Evolutionary conservation across 306 rosid genomes (phyloP).

Genomic region (Lathyrus tuberosus): DNA sequence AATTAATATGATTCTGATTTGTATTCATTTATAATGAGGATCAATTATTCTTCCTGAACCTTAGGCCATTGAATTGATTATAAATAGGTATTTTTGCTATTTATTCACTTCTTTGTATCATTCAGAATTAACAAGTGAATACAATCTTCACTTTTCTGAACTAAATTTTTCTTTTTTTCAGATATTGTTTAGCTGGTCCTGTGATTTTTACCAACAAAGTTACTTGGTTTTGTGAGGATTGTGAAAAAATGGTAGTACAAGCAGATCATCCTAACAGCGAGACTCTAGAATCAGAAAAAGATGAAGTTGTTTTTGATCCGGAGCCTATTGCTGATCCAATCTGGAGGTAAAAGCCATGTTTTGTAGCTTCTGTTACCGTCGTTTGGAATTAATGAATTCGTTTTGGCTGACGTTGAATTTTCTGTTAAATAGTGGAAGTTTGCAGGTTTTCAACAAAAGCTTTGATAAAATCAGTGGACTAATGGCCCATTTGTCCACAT

Average conservation of each 20-base stretch:
- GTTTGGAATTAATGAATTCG: slow-evolving; percentile 11
- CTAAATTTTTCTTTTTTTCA: slow-evolving; percentile 33
- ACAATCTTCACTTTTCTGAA: too few relatives aligned
- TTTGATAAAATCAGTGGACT: slow-evolving; percentile 35
- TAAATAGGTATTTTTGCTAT: too few relatives aligned
- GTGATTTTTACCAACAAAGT: slow-evolving; percentile 36
- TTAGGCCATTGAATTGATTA: too few relatives aligned
- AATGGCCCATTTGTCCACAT: slow-evolving; percentile 62
- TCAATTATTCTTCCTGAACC: too few relatives aligned
- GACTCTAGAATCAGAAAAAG: neutral
- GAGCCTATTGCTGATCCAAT: slow-evolving; percentile 64
- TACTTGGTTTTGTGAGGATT: slow-evolving; percentile 72
- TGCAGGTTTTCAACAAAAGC: slow-evolving; percentile 38
- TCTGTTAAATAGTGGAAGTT: slow-evolving; percentile 60
- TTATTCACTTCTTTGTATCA: too few relatives aligned
- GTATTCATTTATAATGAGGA: too few relatives aligned
- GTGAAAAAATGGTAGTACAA: slow-evolving; percentile 33
- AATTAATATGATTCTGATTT: too few relatives aligned
- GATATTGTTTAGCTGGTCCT: slow-evolving; percentile 65
- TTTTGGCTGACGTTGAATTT: slow-evolving; percentile 16
- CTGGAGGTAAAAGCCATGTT: slow-evolving; percentile 61
- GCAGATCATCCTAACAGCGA: slow-evolving; percentile 17
- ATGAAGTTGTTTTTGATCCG: slow-evolving; percentile 34
- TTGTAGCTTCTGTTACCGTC: neutral
- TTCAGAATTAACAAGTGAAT: too few relatives aligned